These are phyloP conservation scores for Phalaenopsis hybrid DNA, from an alignment of 116 monocot species.

Conservation along the genomic window DNA sequence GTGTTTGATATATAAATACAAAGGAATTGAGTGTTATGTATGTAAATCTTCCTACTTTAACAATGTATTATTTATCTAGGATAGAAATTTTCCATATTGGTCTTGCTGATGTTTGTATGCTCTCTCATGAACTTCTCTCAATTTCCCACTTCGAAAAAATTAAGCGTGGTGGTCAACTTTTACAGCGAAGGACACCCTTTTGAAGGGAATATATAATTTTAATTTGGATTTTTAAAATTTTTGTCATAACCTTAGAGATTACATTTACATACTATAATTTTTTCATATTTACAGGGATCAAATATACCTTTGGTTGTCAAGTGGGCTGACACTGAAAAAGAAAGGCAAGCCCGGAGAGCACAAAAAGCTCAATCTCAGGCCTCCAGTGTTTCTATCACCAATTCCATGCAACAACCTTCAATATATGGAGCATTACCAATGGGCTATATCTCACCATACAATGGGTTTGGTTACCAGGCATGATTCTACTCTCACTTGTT, in stretches of 20 bases:
- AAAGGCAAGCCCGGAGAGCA: slow-evolving; percentile 78
- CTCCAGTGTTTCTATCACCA: slow-evolving; percentile 24
- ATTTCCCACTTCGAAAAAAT: neutral
- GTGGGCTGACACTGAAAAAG: slow-evolving; percentile 95
- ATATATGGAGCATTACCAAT: slow-evolving; percentile 80
- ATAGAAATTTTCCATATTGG: neutral
- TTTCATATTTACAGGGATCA: slow-evolving; percentile 51
- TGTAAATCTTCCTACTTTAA: neutral
- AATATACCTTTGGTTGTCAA: slow-evolving; percentile 90
- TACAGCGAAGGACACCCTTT: neutral
- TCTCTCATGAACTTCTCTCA: neutral
- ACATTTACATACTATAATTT: neutral
- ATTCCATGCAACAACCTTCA: slow-evolving; percentile 57
- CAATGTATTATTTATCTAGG: neutral
- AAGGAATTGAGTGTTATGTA: no score
- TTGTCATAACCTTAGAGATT: neutral
- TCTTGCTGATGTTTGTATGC: neutral
- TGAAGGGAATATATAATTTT: neutral
- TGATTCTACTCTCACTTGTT: neutral
- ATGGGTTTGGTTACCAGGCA: slow-evolving; percentile 81
- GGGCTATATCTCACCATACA: slow-evolving; percentile 73
- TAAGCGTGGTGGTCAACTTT: neutral
- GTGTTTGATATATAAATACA: no score
- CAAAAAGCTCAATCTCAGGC: slow-evolving; percentile 66
- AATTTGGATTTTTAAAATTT: neutral